phyloP scores from a whole-genome alignment of 148 eudicot genomes.

The Nepenthes mirabilis region DNA sequence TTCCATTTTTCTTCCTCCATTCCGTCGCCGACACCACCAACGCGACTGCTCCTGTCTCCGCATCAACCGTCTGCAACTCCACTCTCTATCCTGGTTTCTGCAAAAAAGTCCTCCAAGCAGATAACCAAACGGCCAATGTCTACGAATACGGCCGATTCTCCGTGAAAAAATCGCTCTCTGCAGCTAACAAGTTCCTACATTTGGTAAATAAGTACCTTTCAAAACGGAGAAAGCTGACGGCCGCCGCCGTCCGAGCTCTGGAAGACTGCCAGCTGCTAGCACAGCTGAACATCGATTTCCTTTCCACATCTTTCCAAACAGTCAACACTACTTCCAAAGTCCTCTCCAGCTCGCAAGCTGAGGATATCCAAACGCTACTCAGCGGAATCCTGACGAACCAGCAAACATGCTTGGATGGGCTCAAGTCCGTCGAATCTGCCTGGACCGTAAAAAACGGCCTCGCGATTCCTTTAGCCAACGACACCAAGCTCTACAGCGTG shows the following conservation, averaged over 20 bases:
- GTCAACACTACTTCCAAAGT: constrained; percentile 7
- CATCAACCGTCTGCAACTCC: constrained; percentile 37
- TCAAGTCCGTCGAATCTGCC: constrained; percentile 25
- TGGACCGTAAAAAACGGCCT: constrained; percentile 38
- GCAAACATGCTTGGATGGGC: constrained; percentile 68
- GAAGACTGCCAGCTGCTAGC: constrained; percentile 20
- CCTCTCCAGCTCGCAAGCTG: constrained; percentile 20
- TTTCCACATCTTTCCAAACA: constrained; percentile 3
- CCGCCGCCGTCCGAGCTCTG: constrained; percentile 15
- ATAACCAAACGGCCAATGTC: constrained; percentile 33
- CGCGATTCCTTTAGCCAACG: constrained; percentile 28
- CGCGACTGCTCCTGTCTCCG: constrained; percentile 13
- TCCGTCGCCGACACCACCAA: background rate
- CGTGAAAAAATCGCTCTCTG: constrained; percentile 40
- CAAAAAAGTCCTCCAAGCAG: constrained; percentile 27
- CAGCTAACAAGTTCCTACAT: constrained; percentile 32
- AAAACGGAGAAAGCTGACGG: constrained; percentile 9
- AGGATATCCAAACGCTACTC: constrained; percentile 51
- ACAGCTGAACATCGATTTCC: constrained; percentile 16
- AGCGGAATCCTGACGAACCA: constrained; percentile 65
- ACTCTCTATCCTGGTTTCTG: constrained; percentile 69
- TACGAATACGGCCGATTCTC: constrained; percentile 63
- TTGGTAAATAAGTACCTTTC: constrained; percentile 38
- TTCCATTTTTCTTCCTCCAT: too few relatives aligned
- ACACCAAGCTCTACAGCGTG: constrained; percentile 43